Conservation (phyloP, 208 protist genomes). For the Perkinsela sp. region DNA sequence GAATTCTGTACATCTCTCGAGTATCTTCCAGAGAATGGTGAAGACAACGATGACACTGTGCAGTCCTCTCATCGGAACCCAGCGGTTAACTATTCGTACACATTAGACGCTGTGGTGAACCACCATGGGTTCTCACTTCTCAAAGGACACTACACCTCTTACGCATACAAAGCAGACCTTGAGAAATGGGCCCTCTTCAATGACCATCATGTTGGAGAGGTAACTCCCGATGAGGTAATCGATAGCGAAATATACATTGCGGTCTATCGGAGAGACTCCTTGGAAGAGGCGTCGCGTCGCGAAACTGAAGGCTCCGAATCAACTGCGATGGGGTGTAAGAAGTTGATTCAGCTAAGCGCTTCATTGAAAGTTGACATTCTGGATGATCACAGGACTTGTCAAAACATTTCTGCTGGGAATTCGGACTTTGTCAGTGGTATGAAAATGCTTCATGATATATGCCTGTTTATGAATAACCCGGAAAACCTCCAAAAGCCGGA, state of each 20-base stretch:
- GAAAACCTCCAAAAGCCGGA: too few relatives aligned
- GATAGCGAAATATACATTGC: background rate
- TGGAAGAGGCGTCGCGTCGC: background rate
- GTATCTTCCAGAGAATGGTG: background rate
- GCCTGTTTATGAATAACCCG: too few relatives aligned
- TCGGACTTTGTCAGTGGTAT: too few relatives aligned
- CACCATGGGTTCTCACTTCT: background rate
- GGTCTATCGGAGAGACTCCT: background rate
- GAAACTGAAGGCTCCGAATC: too few relatives aligned
- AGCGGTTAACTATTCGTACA: background rate
- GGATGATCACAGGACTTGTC: too few relatives aligned
- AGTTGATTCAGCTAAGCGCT: too few relatives aligned
- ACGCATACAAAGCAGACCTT: background rate
- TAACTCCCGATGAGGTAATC: background rate
- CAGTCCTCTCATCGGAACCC: too few relatives aligned
- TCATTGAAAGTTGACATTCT: too few relatives aligned
- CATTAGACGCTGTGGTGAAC: background rate
- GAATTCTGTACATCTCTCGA: too few relatives aligned
- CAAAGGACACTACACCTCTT: background rate
- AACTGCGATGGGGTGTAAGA: too few relatives aligned
- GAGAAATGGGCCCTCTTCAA: background rate
- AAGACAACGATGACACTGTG: background rate
- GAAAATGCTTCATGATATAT: too few relatives aligned
- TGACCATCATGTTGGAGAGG: background rate
- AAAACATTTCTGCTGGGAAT: too few relatives aligned